Evolutionary conservation across 2,329 filamentous ascomycete genomes (phyloP).

Genomic region (Rhinocladiella similis): DNA sequence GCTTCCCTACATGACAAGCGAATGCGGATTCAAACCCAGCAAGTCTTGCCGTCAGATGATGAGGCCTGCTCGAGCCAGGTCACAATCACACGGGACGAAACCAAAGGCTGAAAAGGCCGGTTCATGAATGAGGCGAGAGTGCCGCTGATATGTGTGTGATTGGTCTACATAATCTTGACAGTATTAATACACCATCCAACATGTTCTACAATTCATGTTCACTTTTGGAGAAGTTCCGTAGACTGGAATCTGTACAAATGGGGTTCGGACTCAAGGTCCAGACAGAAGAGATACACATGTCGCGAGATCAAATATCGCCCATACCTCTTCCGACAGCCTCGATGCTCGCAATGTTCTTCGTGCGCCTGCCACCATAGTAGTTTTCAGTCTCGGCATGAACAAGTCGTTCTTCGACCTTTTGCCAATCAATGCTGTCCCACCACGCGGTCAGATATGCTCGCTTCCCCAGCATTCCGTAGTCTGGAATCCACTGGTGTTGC

Average conservation of each 20-base stretch:
- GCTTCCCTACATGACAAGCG: no score
- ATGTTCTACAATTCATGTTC: background rate
- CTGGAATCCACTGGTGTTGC: slow-evolving; percentile 88
- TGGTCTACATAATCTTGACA: background rate
- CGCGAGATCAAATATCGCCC: background rate
- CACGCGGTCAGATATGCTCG: slow-evolving; percentile 71
- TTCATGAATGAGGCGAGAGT: background rate
- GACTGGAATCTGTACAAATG: background rate
- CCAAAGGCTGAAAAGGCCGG: no score
- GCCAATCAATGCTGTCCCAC: slow-evolving; percentile 90
- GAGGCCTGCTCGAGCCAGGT: no score
- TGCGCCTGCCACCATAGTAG: background rate
- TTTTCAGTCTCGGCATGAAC: slow-evolving; percentile 2
- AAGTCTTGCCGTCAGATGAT: no score
- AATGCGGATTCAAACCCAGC: no score
- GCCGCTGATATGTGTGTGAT: background rate
- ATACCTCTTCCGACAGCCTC: background rate
- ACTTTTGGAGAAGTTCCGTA: background rate
- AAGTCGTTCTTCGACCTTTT: slow-evolving; percentile 53
- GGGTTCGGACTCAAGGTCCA: background rate
- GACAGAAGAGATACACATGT: no score
- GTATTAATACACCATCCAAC: background rate
- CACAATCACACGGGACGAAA: no score
- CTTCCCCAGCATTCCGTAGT: slow-evolving; percentile 80
- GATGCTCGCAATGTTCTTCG: background rate